Conservation (phyloP, 768 basidiomycete species). For the Boletus vinaceobasis region DNA sequence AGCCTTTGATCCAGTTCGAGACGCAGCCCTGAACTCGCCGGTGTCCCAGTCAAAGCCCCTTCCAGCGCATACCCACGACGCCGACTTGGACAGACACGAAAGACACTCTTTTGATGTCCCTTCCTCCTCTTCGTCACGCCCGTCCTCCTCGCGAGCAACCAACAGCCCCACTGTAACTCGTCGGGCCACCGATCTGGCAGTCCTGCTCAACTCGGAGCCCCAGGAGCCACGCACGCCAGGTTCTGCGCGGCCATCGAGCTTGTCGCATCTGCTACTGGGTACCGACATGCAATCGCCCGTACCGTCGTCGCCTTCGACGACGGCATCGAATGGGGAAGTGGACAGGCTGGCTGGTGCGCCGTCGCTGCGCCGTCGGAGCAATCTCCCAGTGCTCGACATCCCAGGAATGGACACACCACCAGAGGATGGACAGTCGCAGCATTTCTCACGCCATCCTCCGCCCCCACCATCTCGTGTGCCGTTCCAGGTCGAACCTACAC, state of each 20-base stretch:
- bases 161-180: slow-evolving; percentile 50
- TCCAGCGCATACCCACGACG: slow-evolving; percentile 21
- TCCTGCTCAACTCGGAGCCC: slow-evolving; percentile 67
- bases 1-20: slow-evolving; percentile 82
- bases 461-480: slow-evolving; percentile 20
- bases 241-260: slow-evolving; percentile 41
- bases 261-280: slow-evolving; percentile 38
- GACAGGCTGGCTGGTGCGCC: slow-evolving; percentile 24
- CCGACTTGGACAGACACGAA: slow-evolving; percentile 27
- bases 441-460: slow-evolving; percentile 26
- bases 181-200: slow-evolving; percentile 73
- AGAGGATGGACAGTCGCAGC: slow-evolving; percentile 21
- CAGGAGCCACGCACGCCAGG: slow-evolving; percentile 35
- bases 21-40: slow-evolving; percentile 81
- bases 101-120: slow-evolving; percentile 29
- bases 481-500: slow-evolving; percentile 21
- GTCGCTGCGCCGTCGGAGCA: slow-evolving; percentile 30
- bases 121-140: slow-evolving; percentile 38
- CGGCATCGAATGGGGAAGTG: slow-evolving; percentile 19
- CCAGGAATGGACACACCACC: slow-evolving; percentile 26
- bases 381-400: slow-evolving; percentile 32
- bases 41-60: slow-evolving; percentile 45
- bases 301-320: slow-evolving; percentile 15
- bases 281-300: slow-evolving; percentile 24
- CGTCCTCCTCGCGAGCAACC: slow-evolving; percentile 31